phyloP scores from a whole-genome alignment of 495 filamentous ascomycete genomes.

The Podospora sp. region DNA sequence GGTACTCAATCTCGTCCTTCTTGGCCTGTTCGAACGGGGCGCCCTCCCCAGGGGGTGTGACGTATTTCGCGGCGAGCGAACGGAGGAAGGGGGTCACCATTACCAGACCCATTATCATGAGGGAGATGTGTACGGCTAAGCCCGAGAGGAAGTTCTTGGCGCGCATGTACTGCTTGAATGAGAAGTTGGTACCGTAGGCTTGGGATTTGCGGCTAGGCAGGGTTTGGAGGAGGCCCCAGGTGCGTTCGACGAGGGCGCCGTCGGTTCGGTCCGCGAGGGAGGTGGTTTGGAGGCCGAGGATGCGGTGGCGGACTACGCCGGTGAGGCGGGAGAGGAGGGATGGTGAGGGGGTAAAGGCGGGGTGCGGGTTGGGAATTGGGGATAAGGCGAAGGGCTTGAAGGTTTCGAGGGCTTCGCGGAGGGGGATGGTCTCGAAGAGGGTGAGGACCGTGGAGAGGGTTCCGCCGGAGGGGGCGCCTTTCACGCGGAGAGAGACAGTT shows the following conservation, averaged over 20 bases:
- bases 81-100: conserved; percentile 51
- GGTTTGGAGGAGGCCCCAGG: conserved; percentile 71
- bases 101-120: conserved; percentile 54
- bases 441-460: conserved; percentile 67
- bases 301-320: conserved; percentile 63
- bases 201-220: conserved; percentile 36
- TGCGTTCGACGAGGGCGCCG: conserved; percentile 69
- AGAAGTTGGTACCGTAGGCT: conserved; percentile 73
- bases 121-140: conserved; percentile 56
- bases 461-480: conserved; percentile 69
- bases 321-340: conserved; percentile 52
- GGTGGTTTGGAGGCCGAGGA: conserved; percentile 68
- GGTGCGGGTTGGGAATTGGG: conserved; percentile 58
- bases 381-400: conserved; percentile 67
- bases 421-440: conserved; percentile 63
- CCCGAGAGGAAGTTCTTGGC: conserved; percentile 63
- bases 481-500: conserved; percentile 63
- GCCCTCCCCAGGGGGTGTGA: conserved; percentile 70
- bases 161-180: conserved; percentile 68
- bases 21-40: conserved; percentile 57
- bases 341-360: conserved; percentile 38
- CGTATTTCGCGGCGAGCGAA: conserved; percentile 38
- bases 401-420: conserved; percentile 58
- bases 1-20: conserved; percentile 64
- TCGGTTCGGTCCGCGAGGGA: conserved; percentile 63